phyloP scores from a whole-genome alignment of 805 yeast species.

The Spathaspora arborariae region DNA sequence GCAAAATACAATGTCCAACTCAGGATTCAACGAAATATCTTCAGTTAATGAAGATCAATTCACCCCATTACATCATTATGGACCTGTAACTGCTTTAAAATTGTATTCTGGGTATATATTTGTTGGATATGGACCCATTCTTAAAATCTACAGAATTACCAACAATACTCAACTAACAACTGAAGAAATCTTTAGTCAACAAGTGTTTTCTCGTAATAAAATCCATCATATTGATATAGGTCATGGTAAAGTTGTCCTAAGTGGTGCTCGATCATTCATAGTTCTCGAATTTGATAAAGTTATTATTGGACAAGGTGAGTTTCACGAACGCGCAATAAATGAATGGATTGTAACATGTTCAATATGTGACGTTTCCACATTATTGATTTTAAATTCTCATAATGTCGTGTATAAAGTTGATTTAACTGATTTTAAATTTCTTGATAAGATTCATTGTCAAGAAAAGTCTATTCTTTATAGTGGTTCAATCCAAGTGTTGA shows the following conservation, averaged over 20 bases:
- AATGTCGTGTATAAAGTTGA: conserved; percentile 49
- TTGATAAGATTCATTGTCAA: conserved; percentile 38
- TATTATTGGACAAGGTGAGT: conserved; percentile 10
- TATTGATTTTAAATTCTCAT: conserved; percentile 71
- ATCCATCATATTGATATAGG: conserved; percentile 67
- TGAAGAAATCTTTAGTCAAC: conserved; percentile 32
- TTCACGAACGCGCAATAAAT: conserved; percentile 48
- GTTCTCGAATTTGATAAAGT: conserved; percentile 33
- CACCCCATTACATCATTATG: conserved; percentile 38
- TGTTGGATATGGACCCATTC: conserved; percentile 70
- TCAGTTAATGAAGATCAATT: conserved; percentile 13
- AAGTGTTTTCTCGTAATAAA: conserved; percentile 67
- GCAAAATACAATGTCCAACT: not conserved
- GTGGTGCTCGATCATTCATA: conserved; percentile 73
- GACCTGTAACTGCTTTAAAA: conserved; percentile 69
- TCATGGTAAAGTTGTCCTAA: conserved; percentile 35
- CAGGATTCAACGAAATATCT: conserved; percentile 7
- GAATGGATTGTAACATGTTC: conserved; percentile 79
- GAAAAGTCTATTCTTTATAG: conserved; percentile 86
- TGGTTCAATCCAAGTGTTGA: conserved; percentile 60
- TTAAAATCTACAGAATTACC: conserved; percentile 43
- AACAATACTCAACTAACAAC: conserved; percentile 17
- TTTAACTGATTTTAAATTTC: conserved; percentile 16
- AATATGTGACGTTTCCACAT: conserved; percentile 37
- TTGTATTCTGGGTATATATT: conserved; percentile 36